A percentile compares a stretch with the other conserved stretches of the same genome.
These are phyloP conservation scores for Dryas alaskensis DNA, from an alignment of 306 rosid genomes.

Conservation along the genomic window DNA sequence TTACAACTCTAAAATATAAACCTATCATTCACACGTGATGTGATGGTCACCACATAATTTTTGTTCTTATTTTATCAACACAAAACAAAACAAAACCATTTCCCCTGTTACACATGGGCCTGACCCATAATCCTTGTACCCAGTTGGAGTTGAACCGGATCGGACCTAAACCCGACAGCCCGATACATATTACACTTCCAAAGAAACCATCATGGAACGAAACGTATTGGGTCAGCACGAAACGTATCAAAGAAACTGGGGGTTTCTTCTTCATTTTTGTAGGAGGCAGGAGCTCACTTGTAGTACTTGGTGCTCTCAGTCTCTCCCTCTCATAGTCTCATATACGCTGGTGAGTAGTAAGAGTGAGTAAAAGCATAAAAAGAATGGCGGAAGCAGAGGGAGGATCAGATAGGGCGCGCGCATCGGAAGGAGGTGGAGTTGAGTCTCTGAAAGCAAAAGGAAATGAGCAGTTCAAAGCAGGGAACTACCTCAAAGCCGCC, in stretches of 20 bases:
- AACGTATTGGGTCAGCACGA: no score
- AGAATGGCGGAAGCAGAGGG: slow-evolving; percentile 58
- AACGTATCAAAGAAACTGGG: neutral
- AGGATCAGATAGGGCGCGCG: slow-evolving; percentile 36
- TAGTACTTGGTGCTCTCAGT: neutral
- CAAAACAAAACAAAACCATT: no score
- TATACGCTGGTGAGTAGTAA: slow-evolving; percentile 19
- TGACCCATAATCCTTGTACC: no score
- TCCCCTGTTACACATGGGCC: no score
- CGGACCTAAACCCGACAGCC: no score
- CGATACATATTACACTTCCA: no score
- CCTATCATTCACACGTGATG: no score
- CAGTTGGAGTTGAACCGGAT: no score
- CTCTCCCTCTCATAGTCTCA: neutral
- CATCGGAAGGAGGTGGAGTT: slow-evolving; percentile 31
- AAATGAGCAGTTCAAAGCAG: slow-evolving; percentile 84
- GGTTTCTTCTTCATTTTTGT: neutral
- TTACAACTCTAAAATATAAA: no score
- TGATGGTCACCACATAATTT: no score
- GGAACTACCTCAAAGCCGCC: slow-evolving; percentile 92
- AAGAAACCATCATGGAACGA: no score
- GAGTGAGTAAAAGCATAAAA: slow-evolving; percentile 2
- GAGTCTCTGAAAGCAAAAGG: slow-evolving; percentile 83
- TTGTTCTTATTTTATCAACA: no score
- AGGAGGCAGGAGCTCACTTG: neutral